Conservation (phyloP, 2,329 filamentous ascomycete species). For the Pestalotiopsis sp. region DNA sequence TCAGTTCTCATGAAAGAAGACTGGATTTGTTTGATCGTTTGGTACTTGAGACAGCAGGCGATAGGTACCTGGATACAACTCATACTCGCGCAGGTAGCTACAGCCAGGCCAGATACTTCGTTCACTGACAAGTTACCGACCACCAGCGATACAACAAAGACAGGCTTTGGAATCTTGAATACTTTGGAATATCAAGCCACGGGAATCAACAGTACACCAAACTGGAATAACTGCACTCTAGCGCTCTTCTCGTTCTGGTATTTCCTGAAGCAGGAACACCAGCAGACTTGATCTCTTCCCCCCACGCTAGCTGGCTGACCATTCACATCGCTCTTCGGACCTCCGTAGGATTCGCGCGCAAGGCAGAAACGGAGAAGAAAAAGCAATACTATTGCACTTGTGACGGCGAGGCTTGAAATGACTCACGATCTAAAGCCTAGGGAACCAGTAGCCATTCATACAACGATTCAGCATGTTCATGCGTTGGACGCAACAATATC, state of each 20-base stretch:
- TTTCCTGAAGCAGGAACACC: background rate
- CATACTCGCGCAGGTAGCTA: too few relatives aligned
- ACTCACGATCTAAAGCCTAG: background rate
- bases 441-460: background rate
- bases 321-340: background rate
- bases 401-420: constrained; percentile 1
- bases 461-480: background rate
- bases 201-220: background rate
- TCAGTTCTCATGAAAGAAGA: too few relatives aligned
- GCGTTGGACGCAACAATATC: constrained; percentile 2
- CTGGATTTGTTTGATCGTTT: too few relatives aligned
- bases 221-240: background rate
- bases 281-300: background rate
- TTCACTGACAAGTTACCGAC: too few relatives aligned
- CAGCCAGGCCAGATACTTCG: too few relatives aligned
- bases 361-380: background rate
- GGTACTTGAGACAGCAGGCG: too few relatives aligned
- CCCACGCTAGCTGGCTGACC: background rate
- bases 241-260: background rate
- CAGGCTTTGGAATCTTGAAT: too few relatives aligned
- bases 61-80: too few relatives aligned
- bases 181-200: too few relatives aligned
- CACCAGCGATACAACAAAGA: too few relatives aligned
- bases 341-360: background rate
- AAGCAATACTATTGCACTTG: background rate